These are phyloP conservation scores for Fusarium metavorans DNA, from an alignment of 2,329 filamentous ascomycete genomes.

Conservation along the genomic window DNA sequence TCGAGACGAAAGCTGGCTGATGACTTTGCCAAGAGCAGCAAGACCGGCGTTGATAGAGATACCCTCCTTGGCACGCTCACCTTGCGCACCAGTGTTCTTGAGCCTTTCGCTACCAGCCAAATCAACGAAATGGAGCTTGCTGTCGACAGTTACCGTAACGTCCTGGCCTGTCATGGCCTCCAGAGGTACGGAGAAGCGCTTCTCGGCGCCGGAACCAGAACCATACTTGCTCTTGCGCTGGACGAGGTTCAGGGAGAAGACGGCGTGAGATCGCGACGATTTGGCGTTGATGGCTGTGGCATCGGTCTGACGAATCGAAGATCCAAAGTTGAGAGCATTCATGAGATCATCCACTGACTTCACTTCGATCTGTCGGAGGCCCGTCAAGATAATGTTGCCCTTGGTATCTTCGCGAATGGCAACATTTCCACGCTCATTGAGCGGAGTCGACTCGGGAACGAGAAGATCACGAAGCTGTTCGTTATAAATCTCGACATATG, in stretches of 20 bases:
- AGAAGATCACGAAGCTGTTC: conserved; percentile 93
- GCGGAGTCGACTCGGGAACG: conserved; percentile 77
- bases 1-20: conserved; percentile 94
- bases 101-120: conserved; percentile 94
- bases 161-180: conserved; percentile 79
- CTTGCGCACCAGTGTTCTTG: conserved; percentile 96
- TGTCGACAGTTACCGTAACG: conserved; percentile 86
- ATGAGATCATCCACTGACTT: conserved; percentile 93
- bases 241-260: conserved; percentile 94
- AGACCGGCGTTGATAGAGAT: conserved; percentile 98
- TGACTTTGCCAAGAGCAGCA: conserved; percentile 95
- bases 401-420: conserved; percentile 94
- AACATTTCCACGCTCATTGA: conserved; percentile 80
- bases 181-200: conserved; percentile 86
- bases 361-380: conserved; percentile 87
- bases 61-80: conserved; percentile 92
- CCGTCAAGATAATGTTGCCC: conserved; percentile 93
- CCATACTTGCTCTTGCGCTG: conserved; percentile 78
- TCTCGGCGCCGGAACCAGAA: conserved; percentile 73
- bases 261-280: conserved; percentile 96
- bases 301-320: conserved; percentile 94
- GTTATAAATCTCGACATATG: conserved; percentile 98
- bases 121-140: conserved; percentile 99
- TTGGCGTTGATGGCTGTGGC: conserved; percentile 97
- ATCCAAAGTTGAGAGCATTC: conserved; percentile 90